A percentile compares a stretch with the other conserved stretches of the same genome.
Evolutionary conservation across 768 basidiomycete species (phyloP).

Genomic region (Leucocoprinus leucothites): DNA sequence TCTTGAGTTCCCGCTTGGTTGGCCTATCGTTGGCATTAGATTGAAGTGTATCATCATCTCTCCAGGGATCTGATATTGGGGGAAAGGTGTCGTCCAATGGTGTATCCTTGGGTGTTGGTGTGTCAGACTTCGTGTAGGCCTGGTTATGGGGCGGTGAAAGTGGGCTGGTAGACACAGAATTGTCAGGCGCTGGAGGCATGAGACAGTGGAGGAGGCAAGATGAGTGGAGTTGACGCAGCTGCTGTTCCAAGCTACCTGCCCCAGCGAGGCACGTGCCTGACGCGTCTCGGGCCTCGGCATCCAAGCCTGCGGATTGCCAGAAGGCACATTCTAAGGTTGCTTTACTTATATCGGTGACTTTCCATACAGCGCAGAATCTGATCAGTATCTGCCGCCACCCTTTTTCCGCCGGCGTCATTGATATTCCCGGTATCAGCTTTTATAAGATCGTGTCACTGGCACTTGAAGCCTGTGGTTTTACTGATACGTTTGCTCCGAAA

Average conservation of each 20-base stretch:
- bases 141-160: neutral
- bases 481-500: no score
- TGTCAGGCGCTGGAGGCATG: conserved; percentile 3
- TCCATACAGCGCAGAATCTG: no score
- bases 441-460: no score
- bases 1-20: conserved; percentile 21
- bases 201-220: neutral
- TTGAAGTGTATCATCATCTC: conserved; percentile 22
- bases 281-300: conserved; percentile 12
- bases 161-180: neutral
- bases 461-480: no score
- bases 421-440: no score
- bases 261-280: conserved; percentile 11
- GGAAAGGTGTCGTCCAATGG: conserved; percentile 16
- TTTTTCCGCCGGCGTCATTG: no score
- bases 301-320: no score
- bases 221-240: neutral
- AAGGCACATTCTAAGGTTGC: no score
- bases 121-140: neutral
- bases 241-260: conserved; percentile 3
- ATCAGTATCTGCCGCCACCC: no score
- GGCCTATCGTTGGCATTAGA: conserved; percentile 17
- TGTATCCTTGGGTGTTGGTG: neutral
- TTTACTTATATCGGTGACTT: no score
- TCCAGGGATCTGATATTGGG: conserved; percentile 39